These are phyloP conservation scores for Trichoderma oligosporum DNA, from an alignment of 2,329 filamentous ascomycete species.

Conservation along the genomic window DNA sequence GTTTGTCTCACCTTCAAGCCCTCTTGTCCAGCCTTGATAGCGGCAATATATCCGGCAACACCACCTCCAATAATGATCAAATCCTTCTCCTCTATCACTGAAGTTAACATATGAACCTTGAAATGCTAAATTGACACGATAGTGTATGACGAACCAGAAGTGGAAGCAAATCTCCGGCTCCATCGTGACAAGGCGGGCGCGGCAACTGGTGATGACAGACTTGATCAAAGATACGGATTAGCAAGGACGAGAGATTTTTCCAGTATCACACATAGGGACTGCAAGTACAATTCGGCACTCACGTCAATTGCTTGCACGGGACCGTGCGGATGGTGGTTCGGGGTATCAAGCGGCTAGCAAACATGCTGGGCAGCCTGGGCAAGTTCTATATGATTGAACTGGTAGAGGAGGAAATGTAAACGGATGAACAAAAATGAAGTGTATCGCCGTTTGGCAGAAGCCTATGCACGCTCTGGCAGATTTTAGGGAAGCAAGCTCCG, in stretches of 20 bases:
- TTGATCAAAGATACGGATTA: constrained; percentile 7
- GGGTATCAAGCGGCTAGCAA: constrained; percentile 59
- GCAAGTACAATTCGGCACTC: constrained; percentile 27
- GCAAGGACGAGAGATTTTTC: constrained; percentile 21
- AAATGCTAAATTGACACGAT: background rate
- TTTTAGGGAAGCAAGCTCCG: constrained; percentile 16
- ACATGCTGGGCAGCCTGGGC: constrained; percentile 45
- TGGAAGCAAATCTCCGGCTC: constrained; percentile 57
- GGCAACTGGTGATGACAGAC: constrained; percentile 23
- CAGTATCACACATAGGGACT: constrained; percentile 19
- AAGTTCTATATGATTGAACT: constrained; percentile 22
- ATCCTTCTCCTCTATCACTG: constrained; percentile 77
- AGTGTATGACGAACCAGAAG: constrained; percentile 46
- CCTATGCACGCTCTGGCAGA: constrained; percentile 6
- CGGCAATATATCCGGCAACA: constrained; percentile 96
- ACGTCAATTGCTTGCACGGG: constrained; percentile 51
- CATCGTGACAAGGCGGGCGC: constrained; percentile 45
- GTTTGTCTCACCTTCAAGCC: constrained; percentile 73
- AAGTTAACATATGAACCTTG: constrained; percentile 27
- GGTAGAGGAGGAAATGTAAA: background rate
- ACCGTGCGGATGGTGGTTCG: constrained; percentile 55
- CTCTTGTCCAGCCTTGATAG: constrained; percentile 97
- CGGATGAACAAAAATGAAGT: constrained; percentile 14
- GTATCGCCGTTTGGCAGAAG: constrained; percentile 5
- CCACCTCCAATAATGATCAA: constrained; percentile 96